Percentiles rank a stretch among this genome's conserved stretches.
Conservation (phyloP, 139 green algal species). For the Tetradesmus obliquus region DNA sequence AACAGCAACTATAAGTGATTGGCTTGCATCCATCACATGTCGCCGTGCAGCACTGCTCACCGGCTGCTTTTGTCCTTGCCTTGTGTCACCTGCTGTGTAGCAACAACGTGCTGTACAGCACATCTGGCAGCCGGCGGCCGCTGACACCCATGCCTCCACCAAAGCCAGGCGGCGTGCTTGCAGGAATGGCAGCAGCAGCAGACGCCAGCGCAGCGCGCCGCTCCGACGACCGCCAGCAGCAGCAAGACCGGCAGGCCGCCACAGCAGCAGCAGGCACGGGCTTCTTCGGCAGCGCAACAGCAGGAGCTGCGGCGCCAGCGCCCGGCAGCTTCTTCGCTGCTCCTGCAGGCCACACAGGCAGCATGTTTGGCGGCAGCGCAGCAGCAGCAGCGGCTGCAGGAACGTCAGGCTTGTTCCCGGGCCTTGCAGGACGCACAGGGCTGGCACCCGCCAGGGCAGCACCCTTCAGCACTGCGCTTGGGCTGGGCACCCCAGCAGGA, state of each 20-base stretch:
- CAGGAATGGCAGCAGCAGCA: neutral
- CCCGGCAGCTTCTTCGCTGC: neutral
- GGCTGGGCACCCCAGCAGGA: neutral
- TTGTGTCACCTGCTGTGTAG: neutral
- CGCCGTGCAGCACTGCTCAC: neutral
- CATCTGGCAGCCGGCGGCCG: slow-evolving; percentile 2
- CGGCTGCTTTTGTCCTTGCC: neutral
- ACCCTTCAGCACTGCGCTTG: neutral
- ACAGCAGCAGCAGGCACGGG: neutral
- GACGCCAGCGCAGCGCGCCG: neutral
- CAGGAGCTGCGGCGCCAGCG: neutral
- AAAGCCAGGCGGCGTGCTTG: neutral
- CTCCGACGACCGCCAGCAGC: neutral
- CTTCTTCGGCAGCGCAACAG: slow-evolving; percentile 7
- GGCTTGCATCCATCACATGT: neutral
- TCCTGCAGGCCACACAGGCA: neutral
- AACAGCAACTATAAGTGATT: neutral
- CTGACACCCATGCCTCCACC: slow-evolving; percentile 13
- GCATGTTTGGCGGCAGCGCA: neutral
- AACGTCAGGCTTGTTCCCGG: neutral
- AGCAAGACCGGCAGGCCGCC: neutral
- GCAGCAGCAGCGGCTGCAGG: neutral
- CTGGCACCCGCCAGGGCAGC: neutral
- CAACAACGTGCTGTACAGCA: slow-evolving; percentile 21
- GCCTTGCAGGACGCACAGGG: neutral